These are phyloP conservation scores for Vanrija sp. DNA, from an alignment of 1,284 basidiomycete species.

Conservation along the genomic window DNA sequence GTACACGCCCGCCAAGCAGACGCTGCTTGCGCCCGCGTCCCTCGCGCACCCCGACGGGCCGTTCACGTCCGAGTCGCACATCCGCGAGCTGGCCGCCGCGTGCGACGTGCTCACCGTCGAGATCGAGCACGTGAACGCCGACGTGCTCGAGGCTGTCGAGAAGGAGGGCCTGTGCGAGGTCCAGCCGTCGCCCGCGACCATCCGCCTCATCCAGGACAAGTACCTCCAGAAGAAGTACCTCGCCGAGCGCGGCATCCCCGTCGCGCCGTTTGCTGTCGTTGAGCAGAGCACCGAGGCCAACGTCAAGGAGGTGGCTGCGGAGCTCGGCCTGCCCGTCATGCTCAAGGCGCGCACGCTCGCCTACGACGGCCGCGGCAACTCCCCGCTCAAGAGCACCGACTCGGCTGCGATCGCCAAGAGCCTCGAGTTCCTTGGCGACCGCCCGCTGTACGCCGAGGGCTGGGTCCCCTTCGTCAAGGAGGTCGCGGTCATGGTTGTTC, in stretches of 20 bases:
- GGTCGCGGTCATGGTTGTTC: conserved; percentile 96
- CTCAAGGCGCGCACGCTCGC: conserved; percentile 91
- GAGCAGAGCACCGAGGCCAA: conserved; percentile 51
- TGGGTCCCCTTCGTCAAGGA: conserved; percentile 89
- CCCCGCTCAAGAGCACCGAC: conserved; percentile 59
- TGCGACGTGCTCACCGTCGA: conserved; percentile 93
- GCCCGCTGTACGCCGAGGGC: conserved; percentile 82
- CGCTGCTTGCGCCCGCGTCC: conserved; percentile 59
- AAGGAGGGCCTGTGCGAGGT: conserved; percentile 59
- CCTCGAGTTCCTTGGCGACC: conserved; percentile 61
- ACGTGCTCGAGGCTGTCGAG: conserved; percentile 67
- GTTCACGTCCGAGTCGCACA: conserved; percentile 77
- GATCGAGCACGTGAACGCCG: conserved; percentile 92
- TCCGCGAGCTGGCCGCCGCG: conserved; percentile 70
- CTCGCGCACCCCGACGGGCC: conserved; percentile 78
- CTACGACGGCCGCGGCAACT: conserved; percentile 96
- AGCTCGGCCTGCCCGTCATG: conserved; percentile 86
- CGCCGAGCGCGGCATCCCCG: conserved; percentile 57
- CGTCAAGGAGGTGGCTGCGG: conserved; percentile 56
- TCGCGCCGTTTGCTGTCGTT: conserved; percentile 68
- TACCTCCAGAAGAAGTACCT: conserved; percentile 83
- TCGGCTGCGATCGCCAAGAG: conserved; percentile 59
- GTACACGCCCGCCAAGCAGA: conserved; percentile 84
- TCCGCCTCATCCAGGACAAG: conserved; percentile 94
- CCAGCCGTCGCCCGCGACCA: conserved; percentile 80